Conservation (phyloP, 1,284 basidiomycete species). For the Ceratobasidium sp. region DNA sequence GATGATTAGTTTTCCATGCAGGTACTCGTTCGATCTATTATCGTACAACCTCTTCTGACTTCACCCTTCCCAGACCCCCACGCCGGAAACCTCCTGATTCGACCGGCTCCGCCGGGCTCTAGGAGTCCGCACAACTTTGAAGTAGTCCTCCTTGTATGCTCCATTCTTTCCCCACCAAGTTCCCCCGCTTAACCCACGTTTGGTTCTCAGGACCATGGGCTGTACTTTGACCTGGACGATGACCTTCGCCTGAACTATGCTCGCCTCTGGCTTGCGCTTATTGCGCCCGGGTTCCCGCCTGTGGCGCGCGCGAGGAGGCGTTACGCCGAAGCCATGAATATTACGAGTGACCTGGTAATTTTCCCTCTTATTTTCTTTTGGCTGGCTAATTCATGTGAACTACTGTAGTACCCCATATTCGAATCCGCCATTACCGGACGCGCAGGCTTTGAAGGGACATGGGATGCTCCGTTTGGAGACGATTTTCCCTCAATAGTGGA, state of each 20-base stretch:
- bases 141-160: slow-evolving; percentile 73
- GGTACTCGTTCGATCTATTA: slow-evolving; percentile 11
- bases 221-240: slow-evolving; percentile 90
- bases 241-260: slow-evolving; percentile 68
- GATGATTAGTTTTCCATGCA: slow-evolving; percentile 46
- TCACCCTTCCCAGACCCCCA: slow-evolving; percentile 67
- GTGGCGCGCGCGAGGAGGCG: slow-evolving; percentile 76
- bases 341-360: slow-evolving; percentile 83
- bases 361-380: slow-evolving; percentile 19
- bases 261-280: slow-evolving; percentile 84
- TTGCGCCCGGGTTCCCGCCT: slow-evolving; percentile 73
- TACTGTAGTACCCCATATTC: slow-evolving; percentile 77
- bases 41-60: neutral
- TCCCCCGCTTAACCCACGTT: neutral
- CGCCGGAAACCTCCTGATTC: slow-evolving; percentile 91
- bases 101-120: slow-evolving; percentile 71
- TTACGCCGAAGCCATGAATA: slow-evolving; percentile 92
- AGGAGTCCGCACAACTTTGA: slow-evolving; percentile 93
- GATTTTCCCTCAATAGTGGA: slow-evolving; percentile 10
- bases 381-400: slow-evolving; percentile 1
- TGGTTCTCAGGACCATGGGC: slow-evolving; percentile 53
- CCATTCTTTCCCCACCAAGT: neutral
- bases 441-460: slow-evolving; percentile 41
- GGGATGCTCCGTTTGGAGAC: slow-evolving; percentile 54
- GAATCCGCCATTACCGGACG: slow-evolving; percentile 83